phyloP scores from a whole-genome alignment of 176 grass and related monocot species.

The Triticum timopheevii region DNA sequence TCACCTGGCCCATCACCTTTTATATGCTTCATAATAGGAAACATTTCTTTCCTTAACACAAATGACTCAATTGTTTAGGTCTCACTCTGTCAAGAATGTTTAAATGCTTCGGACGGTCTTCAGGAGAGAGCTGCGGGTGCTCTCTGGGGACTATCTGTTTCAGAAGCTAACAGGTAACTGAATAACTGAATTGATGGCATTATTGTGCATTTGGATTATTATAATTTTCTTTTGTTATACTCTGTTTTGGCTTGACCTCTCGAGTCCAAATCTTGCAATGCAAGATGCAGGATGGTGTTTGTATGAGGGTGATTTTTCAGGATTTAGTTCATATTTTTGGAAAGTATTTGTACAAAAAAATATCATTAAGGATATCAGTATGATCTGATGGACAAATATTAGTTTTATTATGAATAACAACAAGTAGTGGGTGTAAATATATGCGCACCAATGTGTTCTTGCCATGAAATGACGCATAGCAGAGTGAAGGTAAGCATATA shows the following conservation, averaged over 20 bases:
- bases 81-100: slow-evolving; percentile 79
- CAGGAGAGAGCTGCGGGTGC: slow-evolving; percentile 99
- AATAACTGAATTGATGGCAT: neutral
- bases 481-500: neutral
- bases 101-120: slow-evolving; percentile 93
- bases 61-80: slow-evolving; percentile 51
- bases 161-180: slow-evolving; percentile 89
- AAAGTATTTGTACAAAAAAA: neutral
- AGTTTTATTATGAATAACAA: neutral
- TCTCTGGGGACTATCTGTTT: slow-evolving; percentile 96
- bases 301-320: neutral
- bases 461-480: neutral
- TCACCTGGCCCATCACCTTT: neutral
- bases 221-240: neutral
- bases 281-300: neutral
- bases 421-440: neutral
- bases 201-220: neutral
- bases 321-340: neutral
- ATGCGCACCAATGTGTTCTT: neutral
- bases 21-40: slow-evolving; percentile 3
- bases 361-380: neutral
- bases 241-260: neutral
- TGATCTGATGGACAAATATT: neutral
- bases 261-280: neutral
- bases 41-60: neutral